A percentile compares a stretch with the other conserved stretches of the same genome.
These are phyloP conservation scores for Emergomyces pasteurianus DNA, from an alignment of 2,329 filamentous ascomycete genomes.

Conservation along the genomic window DNA sequence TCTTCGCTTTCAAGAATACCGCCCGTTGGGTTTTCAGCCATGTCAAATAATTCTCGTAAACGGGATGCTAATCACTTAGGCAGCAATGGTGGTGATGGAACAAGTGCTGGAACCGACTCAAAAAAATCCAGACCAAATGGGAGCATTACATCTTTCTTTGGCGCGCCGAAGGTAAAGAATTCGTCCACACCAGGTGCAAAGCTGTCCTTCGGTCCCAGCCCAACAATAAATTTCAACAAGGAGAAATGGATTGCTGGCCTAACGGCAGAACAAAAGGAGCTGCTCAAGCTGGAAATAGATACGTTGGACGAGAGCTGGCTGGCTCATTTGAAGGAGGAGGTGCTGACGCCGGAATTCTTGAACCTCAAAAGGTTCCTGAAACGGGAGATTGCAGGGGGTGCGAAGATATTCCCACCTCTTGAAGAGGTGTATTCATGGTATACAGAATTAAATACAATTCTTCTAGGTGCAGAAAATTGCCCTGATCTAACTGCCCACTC, in stretches of 20 bases:
- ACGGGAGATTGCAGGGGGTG: slow-evolving; percentile 58
- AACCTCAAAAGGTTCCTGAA: slow-evolving; percentile 79
- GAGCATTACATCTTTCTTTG: slow-evolving; percentile 85
- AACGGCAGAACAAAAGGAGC: slow-evolving; percentile 65
- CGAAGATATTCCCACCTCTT: slow-evolving; percentile 75
- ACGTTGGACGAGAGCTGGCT: slow-evolving; percentile 90
- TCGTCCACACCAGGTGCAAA: slow-evolving; percentile 11
- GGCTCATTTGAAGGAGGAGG: slow-evolving; percentile 73
- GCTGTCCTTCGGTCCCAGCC: slow-evolving; percentile 8
- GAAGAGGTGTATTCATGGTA: slow-evolving; percentile 94
- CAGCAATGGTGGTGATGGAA: not conserved
- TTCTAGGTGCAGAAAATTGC: not conserved
- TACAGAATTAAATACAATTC: slow-evolving; percentile 11
- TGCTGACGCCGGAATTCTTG: slow-evolving; percentile 68
- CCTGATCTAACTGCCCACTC: not conserved
- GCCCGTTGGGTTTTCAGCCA: not conserved
- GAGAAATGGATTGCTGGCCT: slow-evolving; percentile 74
- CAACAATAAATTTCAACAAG: slow-evolving; percentile 62
- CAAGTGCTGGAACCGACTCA: slow-evolving; percentile 27
- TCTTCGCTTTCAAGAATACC: not conserved
- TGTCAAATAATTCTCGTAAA: not conserved
- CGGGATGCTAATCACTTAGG: not conserved
- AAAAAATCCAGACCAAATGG: slow-evolving; percentile 65
- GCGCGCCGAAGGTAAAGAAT: slow-evolving; percentile 46
- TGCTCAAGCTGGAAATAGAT: slow-evolving; percentile 81